Conservation (phyloP, 1,139 yeast genomes). For the Kodamaea suecica region DNA sequence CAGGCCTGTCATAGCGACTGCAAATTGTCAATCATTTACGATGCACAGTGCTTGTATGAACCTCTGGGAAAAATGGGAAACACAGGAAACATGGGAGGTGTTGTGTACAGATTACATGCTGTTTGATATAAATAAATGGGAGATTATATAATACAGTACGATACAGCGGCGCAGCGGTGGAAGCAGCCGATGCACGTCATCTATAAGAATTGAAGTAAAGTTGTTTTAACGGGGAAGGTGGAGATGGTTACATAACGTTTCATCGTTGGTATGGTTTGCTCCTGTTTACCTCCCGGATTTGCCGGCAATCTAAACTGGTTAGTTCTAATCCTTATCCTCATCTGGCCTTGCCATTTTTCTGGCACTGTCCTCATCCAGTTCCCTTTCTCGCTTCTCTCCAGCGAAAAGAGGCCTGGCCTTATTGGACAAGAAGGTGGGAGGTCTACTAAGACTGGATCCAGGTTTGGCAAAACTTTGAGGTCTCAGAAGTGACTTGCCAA, state of each 20-base stretch:
- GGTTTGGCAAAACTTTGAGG: conserved; percentile 18
- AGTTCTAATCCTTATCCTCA: conserved; percentile 4
- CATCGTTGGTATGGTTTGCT: no score
- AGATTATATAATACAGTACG: not conserved
- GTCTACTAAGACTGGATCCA: conserved; percentile 17
- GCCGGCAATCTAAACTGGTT: not conserved
- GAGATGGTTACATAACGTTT: no score
- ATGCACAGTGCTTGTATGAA: no score
- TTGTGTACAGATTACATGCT: no score
- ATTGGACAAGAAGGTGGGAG: conserved; percentile 22
- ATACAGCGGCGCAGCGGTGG: not conserved
- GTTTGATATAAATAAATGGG: not conserved
- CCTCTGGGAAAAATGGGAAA: no score
- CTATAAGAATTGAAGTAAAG: conserved; percentile 8
- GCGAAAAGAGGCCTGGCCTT: conserved; percentile 12
- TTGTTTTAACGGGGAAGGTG: no score
- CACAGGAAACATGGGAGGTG: no score
- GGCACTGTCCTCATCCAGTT: conserved; percentile 10
- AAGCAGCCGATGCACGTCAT: no score
- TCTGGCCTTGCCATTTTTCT: conserved; percentile 13
- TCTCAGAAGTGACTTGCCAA: conserved; percentile 10
- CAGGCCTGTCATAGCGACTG: not conserved
- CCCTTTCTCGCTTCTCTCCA: conserved; percentile 12
- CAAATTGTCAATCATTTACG: not conserved
- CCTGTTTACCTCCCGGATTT: no score